Evolutionary conservation across 768 basidiomycete genomes (phyloP).

Genomic region (Coprinellus aureogranulatus): DNA sequence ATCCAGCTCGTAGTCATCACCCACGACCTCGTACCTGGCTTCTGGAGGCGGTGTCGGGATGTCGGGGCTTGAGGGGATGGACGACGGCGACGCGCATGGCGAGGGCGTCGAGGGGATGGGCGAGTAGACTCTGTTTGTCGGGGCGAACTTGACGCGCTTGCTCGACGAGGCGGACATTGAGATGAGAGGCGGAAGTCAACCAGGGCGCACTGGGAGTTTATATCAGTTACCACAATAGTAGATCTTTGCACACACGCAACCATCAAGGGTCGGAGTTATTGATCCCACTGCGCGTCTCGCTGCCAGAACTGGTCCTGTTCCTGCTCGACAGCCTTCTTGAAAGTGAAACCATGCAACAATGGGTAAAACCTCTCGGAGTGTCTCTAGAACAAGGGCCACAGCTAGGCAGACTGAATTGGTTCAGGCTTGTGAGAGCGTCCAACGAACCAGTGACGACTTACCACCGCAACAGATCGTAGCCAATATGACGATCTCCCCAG

Average conservation of each 20-base stretch:
- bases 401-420: neutral
- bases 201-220: conserved; percentile 6
- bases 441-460: neutral
- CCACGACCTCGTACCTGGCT: conserved; percentile 15
- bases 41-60: conserved; percentile 37
- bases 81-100: conserved; percentile 33
- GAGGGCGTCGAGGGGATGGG: conserved; percentile 34
- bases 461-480: neutral
- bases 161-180: conserved; percentile 21
- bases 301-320: neutral
- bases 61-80: conserved; percentile 36
- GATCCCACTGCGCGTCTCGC: neutral
- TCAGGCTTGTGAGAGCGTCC: neutral
- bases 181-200: conserved; percentile 13
- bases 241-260: conserved; percentile 6
- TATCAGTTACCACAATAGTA: conserved; percentile 1
- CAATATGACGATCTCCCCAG: neutral
- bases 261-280: conserved; percentile 3
- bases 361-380: too few species aligned
- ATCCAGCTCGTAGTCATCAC: too few species aligned
- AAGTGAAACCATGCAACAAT: neutral
- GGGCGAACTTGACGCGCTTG: conserved; percentile 44
- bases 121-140: conserved; percentile 35
- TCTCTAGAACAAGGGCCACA: too few species aligned
- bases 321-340: neutral